phyloP scores from a whole-genome alignment of 2,329 filamentous ascomycete genomes.

The Trichophyton rubrum region DNA sequence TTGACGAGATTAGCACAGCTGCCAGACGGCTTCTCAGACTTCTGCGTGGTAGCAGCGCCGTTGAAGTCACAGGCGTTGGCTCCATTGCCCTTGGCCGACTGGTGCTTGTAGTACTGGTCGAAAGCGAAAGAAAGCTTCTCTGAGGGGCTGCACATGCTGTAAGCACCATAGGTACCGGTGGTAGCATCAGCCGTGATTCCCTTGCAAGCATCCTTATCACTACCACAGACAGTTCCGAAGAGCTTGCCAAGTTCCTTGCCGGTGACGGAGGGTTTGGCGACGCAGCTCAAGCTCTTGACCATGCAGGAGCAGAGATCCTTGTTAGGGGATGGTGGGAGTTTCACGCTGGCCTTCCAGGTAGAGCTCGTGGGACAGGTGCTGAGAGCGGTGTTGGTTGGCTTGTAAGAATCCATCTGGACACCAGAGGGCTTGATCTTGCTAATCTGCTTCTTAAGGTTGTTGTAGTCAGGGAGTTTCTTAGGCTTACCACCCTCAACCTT shows the following conservation, averaged over 20 bases:
- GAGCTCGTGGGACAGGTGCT: constrained; percentile 57
- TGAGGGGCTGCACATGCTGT: constrained; percentile 33
- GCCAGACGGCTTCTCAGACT: constrained; percentile 24
- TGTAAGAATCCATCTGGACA: constrained; percentile 57
- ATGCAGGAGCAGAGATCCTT: constrained; percentile 73
- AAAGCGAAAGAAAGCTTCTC: constrained; percentile 35
- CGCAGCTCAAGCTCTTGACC: constrained; percentile 59
- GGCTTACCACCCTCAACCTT: constrained; percentile 54
- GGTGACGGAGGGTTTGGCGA: constrained; percentile 46
- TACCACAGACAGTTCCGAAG: constrained; percentile 44
- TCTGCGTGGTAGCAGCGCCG: constrained; percentile 29
- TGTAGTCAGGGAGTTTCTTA: constrained; percentile 61
- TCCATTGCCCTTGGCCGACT: constrained; percentile 22
- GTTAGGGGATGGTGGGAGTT: constrained; percentile 75
- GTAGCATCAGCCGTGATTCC: constrained; percentile 30
- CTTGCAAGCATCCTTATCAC: constrained; percentile 24
- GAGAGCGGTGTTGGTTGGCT: constrained; percentile 55
- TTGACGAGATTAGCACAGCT: constrained; percentile 28
- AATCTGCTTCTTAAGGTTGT: constrained; percentile 57
- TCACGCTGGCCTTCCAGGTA: constrained; percentile 52
- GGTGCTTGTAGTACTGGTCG: constrained; percentile 34
- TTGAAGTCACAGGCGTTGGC: constrained; percentile 32
- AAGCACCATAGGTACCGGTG: constrained; percentile 34
- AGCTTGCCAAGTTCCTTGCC: constrained; percentile 50
- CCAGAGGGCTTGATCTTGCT: constrained; percentile 53